These are phyloP conservation scores for Ogataea saltuana DNA, from an alignment of 805 yeast species.

Conservation along the genomic window DNA sequence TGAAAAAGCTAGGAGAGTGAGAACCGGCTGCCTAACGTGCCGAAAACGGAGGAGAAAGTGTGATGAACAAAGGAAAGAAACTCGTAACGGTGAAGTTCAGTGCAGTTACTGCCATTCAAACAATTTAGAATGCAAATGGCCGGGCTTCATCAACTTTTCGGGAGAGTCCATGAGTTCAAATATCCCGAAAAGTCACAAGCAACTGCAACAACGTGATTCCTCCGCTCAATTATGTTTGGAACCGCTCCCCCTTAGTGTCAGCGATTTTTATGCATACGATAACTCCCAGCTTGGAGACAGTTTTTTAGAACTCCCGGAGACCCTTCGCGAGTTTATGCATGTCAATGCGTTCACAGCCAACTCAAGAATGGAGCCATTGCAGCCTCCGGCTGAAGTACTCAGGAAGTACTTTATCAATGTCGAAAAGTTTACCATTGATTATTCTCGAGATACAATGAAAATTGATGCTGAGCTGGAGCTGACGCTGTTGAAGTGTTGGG, in stretches of 20 bases:
- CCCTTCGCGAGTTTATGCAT: constrained; percentile 42
- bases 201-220: no score
- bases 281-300: constrained; percentile 12
- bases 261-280: constrained; percentile 15
- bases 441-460: constrained; percentile 12
- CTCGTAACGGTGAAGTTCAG: constrained; percentile 14
- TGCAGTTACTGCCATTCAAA: constrained; percentile 19
- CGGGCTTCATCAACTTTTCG: constrained; percentile 15
- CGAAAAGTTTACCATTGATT: constrained; percentile 19
- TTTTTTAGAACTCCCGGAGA: constrained; percentile 33
- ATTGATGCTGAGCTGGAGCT: constrained; percentile 30
- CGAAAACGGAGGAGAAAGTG: constrained; percentile 54
- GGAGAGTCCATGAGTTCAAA: neutral
- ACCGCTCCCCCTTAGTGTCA: constrained; percentile 17
- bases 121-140: constrained; percentile 21
- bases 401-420: constrained; percentile 25
- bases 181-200: no score
- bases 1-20: constrained; percentile 17
- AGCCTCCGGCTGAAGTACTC: constrained; percentile 24
- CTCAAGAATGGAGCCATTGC: constrained; percentile 12
- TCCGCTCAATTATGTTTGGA: constrained; percentile 13
- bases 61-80: constrained; percentile 38
- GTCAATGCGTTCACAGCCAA: constrained; percentile 34
- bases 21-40: constrained; percentile 50
- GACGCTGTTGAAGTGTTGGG: constrained; percentile 33